A percentile compares a stretch with the other conserved stretches of the same genome.
phyloP scores from a whole-genome alignment of 371 early-diverging fungal genomes.

The Blyttiomyces sp. region DNA sequence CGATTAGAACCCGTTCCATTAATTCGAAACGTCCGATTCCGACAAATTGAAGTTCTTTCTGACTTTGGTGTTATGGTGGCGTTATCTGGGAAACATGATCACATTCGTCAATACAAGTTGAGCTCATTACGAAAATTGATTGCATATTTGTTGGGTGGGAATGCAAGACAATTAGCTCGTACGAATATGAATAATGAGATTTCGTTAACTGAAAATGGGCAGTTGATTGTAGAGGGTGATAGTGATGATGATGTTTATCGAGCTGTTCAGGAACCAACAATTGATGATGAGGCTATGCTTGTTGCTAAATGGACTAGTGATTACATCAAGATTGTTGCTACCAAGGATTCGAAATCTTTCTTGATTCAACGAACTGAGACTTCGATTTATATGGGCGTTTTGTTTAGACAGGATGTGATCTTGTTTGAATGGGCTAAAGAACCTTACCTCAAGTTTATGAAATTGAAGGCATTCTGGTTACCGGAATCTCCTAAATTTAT shows the following conservation, averaged over 20 bases:
- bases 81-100: constrained; percentile 53
- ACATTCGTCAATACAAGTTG: constrained; percentile 55
- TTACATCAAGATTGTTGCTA: constrained; percentile 54
- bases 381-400: constrained; percentile 46
- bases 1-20: constrained; percentile 38
- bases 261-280: constrained; percentile 18
- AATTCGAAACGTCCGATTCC: constrained; percentile 49
- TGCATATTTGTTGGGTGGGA: constrained; percentile 35
- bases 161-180: constrained; percentile 26
- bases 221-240: not conserved
- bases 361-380: constrained; percentile 47
- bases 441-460: constrained; percentile 60
- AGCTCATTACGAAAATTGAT: constrained; percentile 45
- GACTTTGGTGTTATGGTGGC: constrained; percentile 56
- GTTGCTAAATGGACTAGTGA: constrained; percentile 48
- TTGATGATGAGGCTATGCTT: constrained; percentile 42
- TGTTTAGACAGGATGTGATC: constrained; percentile 45
- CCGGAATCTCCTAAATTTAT: constrained; percentile 55
- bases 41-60: constrained; percentile 48
- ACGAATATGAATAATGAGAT: constrained; percentile 26
- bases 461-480: constrained; percentile 60
- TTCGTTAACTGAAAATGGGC: not conserved
- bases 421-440: constrained; percentile 60
- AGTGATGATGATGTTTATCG: constrained; percentile 41
- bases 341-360: constrained; percentile 48